These are phyloP conservation scores for Truncatella angustata DNA, from an alignment of 2,329 filamentous ascomycete genomes.

Conservation along the genomic window DNA sequence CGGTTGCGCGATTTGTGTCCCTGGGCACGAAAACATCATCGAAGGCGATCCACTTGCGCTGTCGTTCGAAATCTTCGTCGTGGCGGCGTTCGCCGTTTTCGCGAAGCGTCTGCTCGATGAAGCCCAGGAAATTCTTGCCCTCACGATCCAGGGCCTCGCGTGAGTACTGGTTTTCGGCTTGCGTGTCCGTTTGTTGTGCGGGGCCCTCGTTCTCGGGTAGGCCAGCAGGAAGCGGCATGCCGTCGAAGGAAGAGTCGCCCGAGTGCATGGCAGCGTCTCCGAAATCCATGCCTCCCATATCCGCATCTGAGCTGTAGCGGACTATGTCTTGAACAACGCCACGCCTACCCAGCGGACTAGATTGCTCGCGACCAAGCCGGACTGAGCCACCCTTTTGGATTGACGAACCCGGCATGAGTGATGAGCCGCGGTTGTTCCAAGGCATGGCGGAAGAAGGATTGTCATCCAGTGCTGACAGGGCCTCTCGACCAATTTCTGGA, in stretches of 20 bases:
- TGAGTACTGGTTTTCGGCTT: constrained; percentile 13
- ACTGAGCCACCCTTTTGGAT: constrained; percentile 38
- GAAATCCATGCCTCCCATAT: constrained; percentile 31
- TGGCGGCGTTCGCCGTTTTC: constrained; percentile 28
- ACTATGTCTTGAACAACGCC: constrained; percentile 38
- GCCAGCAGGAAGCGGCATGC: constrained; percentile 17
- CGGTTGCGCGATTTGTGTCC: constrained; percentile 56
- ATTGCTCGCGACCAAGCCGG: constrained; percentile 36
- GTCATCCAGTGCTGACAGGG: constrained; percentile 64
- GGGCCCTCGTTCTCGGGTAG: neutral
- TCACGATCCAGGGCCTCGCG: constrained; percentile 40
- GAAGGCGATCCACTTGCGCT: constrained; percentile 59
- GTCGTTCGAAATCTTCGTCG: constrained; percentile 27
- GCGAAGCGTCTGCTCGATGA: constrained; percentile 33
- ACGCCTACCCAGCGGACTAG: constrained; percentile 38
- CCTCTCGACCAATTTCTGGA: constrained; percentile 45
- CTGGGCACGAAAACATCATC: constrained; percentile 63
- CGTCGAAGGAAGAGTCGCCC: constrained; percentile 30
- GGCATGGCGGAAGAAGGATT: constrained; percentile 55
- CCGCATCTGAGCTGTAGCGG: constrained; percentile 43
- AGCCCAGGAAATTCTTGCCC: constrained; percentile 44
- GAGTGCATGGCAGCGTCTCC: constrained; percentile 24
- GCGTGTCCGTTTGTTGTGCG: neutral
- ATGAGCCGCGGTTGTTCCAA: constrained; percentile 52
- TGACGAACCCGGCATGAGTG: constrained; percentile 45